Evolutionary conservation across 1,284 basidiomycete genomes (phyloP).

Genomic region (Salmacisia buchloeana): DNA sequence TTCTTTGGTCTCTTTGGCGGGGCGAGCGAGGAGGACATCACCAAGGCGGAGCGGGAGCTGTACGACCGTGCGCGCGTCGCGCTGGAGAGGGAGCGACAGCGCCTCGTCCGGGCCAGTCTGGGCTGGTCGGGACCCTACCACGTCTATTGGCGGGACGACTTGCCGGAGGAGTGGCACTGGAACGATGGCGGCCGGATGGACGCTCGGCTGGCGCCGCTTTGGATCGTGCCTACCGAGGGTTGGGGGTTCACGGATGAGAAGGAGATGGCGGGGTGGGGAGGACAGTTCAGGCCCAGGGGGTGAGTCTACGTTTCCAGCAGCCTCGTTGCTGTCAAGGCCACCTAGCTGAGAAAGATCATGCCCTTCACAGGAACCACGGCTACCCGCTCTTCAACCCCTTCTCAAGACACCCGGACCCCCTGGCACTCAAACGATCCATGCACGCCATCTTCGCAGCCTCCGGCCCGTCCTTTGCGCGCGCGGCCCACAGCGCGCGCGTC

Average conservation of each 20-base stretch:
- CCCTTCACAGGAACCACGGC: conserved; percentile 69
- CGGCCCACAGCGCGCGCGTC: neutral
- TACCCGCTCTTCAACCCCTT: conserved; percentile 64
- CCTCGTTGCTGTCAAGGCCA: neutral
- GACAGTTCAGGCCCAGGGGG: conserved; percentile 63
- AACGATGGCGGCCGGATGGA: neutral
- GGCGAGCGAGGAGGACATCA: neutral
- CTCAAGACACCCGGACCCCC: neutral
- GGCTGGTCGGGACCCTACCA: conserved; percentile 10
- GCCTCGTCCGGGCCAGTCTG: conserved; percentile 6
- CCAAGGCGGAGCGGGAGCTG: neutral
- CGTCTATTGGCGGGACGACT: conserved; percentile 7
- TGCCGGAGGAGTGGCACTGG: conserved; percentile 16
- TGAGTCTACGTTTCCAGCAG: conserved; percentile 53
- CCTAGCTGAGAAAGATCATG: neutral
- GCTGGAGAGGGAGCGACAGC: neutral
- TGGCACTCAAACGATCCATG: conserved; percentile 60
- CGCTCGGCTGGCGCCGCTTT: conserved; percentile 12
- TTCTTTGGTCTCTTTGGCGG: neutral
- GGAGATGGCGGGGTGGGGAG: conserved; percentile 54
- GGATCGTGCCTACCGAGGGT: conserved; percentile 13
- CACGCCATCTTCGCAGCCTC: conserved; percentile 82
- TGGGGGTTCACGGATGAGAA: conserved; percentile 15
- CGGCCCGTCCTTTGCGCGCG: conserved; percentile 65
- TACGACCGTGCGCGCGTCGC: neutral